Conservation (phyloP, 305 asterid species). For the Galium porrigens region DNA sequence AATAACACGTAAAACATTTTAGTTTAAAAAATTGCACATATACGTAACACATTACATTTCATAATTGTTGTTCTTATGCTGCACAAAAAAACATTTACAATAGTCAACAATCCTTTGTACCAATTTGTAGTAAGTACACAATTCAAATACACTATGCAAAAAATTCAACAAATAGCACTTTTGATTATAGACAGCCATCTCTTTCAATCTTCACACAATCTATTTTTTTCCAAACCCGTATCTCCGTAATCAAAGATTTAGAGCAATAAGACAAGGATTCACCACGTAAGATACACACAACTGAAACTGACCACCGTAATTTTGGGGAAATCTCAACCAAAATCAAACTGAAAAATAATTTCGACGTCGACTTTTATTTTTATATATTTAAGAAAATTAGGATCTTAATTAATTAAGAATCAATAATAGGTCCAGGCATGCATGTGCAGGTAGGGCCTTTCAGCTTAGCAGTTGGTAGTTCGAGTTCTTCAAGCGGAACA, state of each 20-base stretch:
- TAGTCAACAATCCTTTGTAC: no score
- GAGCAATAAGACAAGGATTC: slow-evolving; percentile 13
- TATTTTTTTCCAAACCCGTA: background rate
- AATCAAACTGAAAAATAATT: background rate
- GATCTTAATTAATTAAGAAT: background rate
- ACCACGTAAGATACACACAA: slow-evolving; percentile 12
- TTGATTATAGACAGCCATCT: background rate
- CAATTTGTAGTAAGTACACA: no score
- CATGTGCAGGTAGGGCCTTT: slow-evolving; percentile 60
- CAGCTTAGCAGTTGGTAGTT: slow-evolving; percentile 34
- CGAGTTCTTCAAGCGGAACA: slow-evolving; percentile 40
- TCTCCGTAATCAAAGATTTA: slow-evolving; percentile 10
- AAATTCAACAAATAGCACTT: no score
- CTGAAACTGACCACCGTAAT: slow-evolving; percentile 25
- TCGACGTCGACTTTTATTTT: background rate
- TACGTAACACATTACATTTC: no score
- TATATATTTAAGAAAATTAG: background rate
- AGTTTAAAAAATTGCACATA: no score
- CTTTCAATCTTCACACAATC: background rate
- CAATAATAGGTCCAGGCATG: slow-evolving; percentile 18
- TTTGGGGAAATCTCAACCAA: slow-evolving; percentile 20
- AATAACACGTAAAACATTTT: no score
- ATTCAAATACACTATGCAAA: no score
- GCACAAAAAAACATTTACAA: no score
- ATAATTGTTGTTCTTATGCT: no score